Base-by-base conservation (phyloP, 1,139 yeast species). In the Meyerozyma elateridarum region DNA sequence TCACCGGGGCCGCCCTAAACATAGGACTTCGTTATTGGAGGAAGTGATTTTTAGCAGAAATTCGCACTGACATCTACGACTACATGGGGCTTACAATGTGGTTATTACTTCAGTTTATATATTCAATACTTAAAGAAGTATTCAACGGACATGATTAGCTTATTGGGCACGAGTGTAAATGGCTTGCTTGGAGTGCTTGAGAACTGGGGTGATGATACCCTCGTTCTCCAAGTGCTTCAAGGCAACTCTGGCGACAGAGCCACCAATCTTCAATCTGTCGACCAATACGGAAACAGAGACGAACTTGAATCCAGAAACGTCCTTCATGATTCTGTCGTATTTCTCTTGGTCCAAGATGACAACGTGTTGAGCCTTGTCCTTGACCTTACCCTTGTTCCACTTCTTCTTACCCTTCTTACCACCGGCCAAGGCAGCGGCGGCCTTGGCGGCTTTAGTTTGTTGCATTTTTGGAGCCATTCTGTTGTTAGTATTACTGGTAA, bases 321-420 rank as follows among this genome's bases (percentile, higher is more conserved):
- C 98, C 85, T 91, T 93, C 76, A 88, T 72, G 77, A 91, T 85
- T 79, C 96, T 87, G 93, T 91, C 98, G 78, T 84, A 88, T 70
- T 89, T 85, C 58, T 91, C 95, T 78, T 93, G 96, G 74, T 91
- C 98, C 64, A 93, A 79, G 70, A 85, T 77, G 64, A 91, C 91
- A 66, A 88, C 81, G 81, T 91, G 98, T 72, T 85, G 94, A 60
- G 98, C 98, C 95, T 85, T 91, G 76, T 91, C 99, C 93, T 93
- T 93, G 73, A 88, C 96, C 85, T 94, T 88, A 75, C 96, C 96
- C 82, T 91, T 89, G 83, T 94, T 85, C 98, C 98, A 91, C 96
- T 91, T 91, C 95, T 91, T 91, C 88, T 93, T 91, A 76, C 96
- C 88, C 72, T 91, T 88, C 87, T 91, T 91, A 82, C 97, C 96